Conservation (phyloP, 192 early-diverging fungal genomes). For the Chytriomyces sp. region DNA sequence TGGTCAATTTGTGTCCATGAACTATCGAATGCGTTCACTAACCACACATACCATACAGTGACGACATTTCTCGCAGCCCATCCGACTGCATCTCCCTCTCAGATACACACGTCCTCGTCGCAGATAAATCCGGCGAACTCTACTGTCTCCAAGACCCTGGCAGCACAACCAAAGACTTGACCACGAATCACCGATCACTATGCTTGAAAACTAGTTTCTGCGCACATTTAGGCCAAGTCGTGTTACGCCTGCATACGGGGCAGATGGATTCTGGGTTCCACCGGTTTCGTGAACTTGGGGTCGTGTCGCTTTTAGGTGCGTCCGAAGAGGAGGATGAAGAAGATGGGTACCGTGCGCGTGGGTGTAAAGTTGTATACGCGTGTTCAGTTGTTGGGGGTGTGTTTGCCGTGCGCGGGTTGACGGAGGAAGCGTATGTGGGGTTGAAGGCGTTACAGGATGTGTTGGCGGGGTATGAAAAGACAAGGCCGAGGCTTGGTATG, state of each 20-base stretch:
- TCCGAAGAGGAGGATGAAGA: conserved; percentile 2
- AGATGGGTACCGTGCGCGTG: not conserved
- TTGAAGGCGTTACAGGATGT: conserved; percentile 11
- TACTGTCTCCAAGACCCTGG: conserved; percentile 3
- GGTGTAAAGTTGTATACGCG: not conserved
- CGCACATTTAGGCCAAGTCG: conserved; percentile 41
- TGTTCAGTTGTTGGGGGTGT: conserved; percentile 31
- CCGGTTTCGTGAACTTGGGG: not conserved
- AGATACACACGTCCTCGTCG: not conserved
- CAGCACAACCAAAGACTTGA: not conserved
- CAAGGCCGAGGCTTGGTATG: conserved; percentile 35
- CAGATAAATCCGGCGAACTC: conserved; percentile 9
- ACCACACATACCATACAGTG: conserved; percentile 20
- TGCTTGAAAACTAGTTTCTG: conserved; percentile 39
- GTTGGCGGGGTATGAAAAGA: conserved; percentile 5
- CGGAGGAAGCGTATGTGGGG: not conserved
- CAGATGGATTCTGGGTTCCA: conserved; percentile 27
- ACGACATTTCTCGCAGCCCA: conserved; percentile 30
- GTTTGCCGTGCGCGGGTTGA: conserved; percentile 20
- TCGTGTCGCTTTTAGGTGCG: too few relatives aligned
- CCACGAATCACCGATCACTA: too few relatives aligned
- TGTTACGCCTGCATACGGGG: conserved; percentile 34
- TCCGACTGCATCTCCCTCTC: conserved; percentile 36
- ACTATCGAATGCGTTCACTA: conserved; percentile 8
- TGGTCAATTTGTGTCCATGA: conserved; percentile 29